These are phyloP conservation scores for Xerocomellus amylosporus DNA, from an alignment of 768 basidiomycete species.

Conservation along the genomic window DNA sequence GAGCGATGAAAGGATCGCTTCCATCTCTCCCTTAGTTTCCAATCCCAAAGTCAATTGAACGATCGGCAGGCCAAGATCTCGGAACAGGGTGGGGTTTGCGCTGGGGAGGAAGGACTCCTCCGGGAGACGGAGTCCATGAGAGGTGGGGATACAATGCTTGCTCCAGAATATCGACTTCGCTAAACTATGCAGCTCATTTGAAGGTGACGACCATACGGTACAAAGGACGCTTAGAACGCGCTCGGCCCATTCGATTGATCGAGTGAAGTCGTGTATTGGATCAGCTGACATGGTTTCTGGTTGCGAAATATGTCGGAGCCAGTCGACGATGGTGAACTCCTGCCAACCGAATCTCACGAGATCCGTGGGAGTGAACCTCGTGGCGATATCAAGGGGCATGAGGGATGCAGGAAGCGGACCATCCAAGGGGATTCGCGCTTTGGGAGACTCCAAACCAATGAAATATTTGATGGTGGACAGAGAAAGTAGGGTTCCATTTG, in stretches of 20 bases:
- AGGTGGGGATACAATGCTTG: not conserved
- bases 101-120: conserved; percentile 34
- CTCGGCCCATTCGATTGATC: conserved; percentile 73
- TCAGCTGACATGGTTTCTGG: conserved; percentile 39
- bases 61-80: not conserved
- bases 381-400: conserved; percentile 57
- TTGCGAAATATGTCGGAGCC: conserved; percentile 64
- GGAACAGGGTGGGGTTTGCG: not conserved
- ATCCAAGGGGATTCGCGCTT: conserved; percentile 59
- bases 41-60: not conserved
- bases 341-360: conserved; percentile 69
- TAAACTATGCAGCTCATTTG: conserved; percentile 24
- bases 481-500: conserved; percentile 13
- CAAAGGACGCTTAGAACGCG: conserved; percentile 60
- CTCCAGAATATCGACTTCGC: not conserved
- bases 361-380: conserved; percentile 47
- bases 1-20: not conserved
- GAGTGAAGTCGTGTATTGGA: conserved; percentile 55
- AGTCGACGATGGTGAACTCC: conserved; percentile 70
- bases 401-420: conserved; percentile 75
- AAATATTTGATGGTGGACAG: conserved; percentile 64
- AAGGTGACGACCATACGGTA: conserved; percentile 60
- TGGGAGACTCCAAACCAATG: conserved; percentile 47
- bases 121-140: not conserved
- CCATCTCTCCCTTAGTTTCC: not conserved